Conservation (phyloP, 108 stramenopile genomes). For the Parmales sp. region DNA sequence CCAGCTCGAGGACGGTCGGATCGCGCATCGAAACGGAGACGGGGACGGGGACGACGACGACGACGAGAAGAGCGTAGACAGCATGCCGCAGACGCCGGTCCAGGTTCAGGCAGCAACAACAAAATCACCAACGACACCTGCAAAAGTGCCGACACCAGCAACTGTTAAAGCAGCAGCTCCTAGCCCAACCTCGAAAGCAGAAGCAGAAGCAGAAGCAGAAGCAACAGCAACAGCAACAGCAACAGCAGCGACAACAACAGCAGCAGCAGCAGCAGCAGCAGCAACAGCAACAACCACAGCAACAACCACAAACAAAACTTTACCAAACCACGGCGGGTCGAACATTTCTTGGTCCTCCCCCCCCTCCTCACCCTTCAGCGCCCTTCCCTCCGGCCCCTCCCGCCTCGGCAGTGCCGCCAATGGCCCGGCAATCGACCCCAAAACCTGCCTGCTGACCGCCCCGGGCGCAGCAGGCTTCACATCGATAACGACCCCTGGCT, state of each 20-base stretch:
- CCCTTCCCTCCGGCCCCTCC: too few species aligned
- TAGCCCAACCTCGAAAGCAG: neutral
- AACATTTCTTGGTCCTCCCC: too few species aligned
- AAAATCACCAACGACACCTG: too few species aligned
- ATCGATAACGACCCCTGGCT: slow-evolving; percentile 74
- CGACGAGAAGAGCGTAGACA: slow-evolving; percentile 12
- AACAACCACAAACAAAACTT: slow-evolving; percentile 49
- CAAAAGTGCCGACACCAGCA: neutral
- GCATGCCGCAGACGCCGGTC: too few species aligned
- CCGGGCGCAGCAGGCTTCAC: slow-evolving; percentile 68
- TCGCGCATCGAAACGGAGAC: neutral
- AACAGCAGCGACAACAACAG: slow-evolving; percentile 9
- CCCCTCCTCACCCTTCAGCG: too few species aligned
- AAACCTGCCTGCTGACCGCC: slow-evolving; percentile 57
- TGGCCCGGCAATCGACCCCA: slow-evolving; percentile 47
- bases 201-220: neutral
- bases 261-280: slow-evolving; percentile 50
- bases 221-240: too few species aligned
- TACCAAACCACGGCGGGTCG: too few species aligned
- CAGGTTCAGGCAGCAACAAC: too few species aligned
- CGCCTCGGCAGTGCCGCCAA: slow-evolving; percentile 66
- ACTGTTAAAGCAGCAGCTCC: neutral
- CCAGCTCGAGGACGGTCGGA: too few species aligned
- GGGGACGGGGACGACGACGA: slow-evolving; percentile 4
- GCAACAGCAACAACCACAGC: slow-evolving; percentile 55